Conservation (phyloP, 495 filamentous ascomycete genomes). For the Immersiella caudata region DNA sequence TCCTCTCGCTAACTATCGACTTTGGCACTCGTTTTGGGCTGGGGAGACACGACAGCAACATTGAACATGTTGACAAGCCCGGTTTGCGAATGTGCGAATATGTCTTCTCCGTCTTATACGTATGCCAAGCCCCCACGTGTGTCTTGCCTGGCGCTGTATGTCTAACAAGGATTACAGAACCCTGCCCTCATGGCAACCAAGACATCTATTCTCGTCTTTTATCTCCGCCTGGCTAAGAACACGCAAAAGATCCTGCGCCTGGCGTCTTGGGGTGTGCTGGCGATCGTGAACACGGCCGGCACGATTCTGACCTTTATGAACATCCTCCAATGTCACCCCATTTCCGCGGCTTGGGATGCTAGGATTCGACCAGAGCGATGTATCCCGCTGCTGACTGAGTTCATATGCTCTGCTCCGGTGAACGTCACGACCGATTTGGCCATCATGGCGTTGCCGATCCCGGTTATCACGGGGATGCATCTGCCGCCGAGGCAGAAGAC, state of each 20-base stretch:
- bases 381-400: conserved; percentile 76
- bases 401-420: conserved; percentile 79
- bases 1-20: conserved; percentile 75
- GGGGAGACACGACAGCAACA: conserved; percentile 71
- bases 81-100: conserved; percentile 71
- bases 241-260: conserved; percentile 69
- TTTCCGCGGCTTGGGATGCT: conserved; percentile 61
- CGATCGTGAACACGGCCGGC: conserved; percentile 76
- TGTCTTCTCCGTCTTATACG: conserved; percentile 82
- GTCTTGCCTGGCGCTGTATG: neutral
- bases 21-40: conserved; percentile 71
- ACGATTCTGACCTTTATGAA: conserved; percentile 80
- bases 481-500: conserved; percentile 82
- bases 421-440: conserved; percentile 86
- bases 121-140: conserved; percentile 45
- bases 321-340: conserved; percentile 84
- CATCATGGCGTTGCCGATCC: conserved; percentile 82
- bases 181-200: conserved; percentile 87
- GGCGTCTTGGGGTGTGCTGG: conserved; percentile 69
- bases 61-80: conserved; percentile 49
- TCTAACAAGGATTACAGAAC: conserved; percentile 58
- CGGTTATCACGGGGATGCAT: conserved; percentile 82
- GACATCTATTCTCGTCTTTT: conserved; percentile 89
- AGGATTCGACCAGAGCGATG: conserved; percentile 54
- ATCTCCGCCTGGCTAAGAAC: conserved; percentile 74